Conservation (phyloP, 352 stramenopile genomes). For the Globisporangium canariense region DNA sequence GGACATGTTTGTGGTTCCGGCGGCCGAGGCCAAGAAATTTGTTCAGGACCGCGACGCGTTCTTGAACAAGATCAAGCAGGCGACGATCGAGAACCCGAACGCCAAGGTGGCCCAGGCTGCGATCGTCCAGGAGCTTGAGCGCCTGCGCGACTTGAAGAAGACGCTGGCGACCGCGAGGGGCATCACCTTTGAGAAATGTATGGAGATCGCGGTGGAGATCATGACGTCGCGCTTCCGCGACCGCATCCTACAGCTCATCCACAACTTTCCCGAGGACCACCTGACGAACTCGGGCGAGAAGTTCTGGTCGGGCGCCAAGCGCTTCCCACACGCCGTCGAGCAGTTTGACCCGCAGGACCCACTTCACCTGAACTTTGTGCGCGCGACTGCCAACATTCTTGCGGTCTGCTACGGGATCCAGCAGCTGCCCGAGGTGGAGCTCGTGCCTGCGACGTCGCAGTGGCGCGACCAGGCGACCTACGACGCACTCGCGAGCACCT, state of each 20-base stretch:
- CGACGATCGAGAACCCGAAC: constrained; percentile 76
- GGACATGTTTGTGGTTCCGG: constrained; percentile 79
- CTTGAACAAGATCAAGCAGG: constrained; percentile 61
- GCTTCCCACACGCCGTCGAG: constrained; percentile 66
- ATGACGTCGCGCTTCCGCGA: constrained; percentile 87
- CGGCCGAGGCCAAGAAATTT: constrained; percentile 86
- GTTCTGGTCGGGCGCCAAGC: constrained; percentile 85
- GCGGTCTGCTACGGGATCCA: constrained; percentile 80
- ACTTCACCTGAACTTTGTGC: constrained; percentile 78
- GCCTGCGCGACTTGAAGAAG: constrained; percentile 45
- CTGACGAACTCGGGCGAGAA: constrained; percentile 78
- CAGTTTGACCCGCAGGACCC: constrained; percentile 61
- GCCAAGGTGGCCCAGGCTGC: constrained; percentile 57
- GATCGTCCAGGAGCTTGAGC: constrained; percentile 74
- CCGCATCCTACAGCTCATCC: constrained; percentile 84
- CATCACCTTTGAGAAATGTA: constrained; percentile 72
- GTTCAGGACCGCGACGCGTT: constrained; percentile 67
- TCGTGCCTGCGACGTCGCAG: constrained; percentile 83
- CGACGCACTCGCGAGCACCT: constrained; percentile 40
- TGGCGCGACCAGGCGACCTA: constrained; percentile 68
- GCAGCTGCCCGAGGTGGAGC: constrained; percentile 51
- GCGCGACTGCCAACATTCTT: constrained; percentile 73
- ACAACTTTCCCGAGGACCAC: constrained; percentile 84
- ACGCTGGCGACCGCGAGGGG: constrained; percentile 50
- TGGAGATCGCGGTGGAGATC: constrained; percentile 62